A percentile compares a stretch with the other conserved stretches of the same genome.
These are phyloP conservation scores for Oryza punctata DNA, from an alignment of 176 grass and related monocot genomes.

Conservation along the genomic window DNA sequence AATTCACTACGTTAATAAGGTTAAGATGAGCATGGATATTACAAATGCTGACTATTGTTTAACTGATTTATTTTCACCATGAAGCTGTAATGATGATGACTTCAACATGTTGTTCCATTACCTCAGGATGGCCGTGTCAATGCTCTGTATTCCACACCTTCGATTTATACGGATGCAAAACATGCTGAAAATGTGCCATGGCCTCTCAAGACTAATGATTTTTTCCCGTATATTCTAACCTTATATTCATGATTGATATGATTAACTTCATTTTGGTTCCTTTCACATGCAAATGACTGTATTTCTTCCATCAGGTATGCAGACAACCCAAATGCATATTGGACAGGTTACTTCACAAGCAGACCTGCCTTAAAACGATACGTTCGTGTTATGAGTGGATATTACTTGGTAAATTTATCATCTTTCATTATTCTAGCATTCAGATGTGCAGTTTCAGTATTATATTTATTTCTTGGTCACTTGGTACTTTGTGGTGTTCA, in stretches of 20 bases:
- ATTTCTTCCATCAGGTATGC: conserved; percentile 75
- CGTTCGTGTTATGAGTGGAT: conserved; percentile 83
- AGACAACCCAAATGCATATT: conserved; percentile 90
- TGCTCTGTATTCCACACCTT: conserved; percentile 98
- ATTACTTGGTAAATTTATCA: conserved; percentile 68
- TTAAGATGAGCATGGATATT: conserved; percentile 41
- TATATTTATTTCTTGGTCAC: background rate
- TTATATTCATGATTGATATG: background rate
- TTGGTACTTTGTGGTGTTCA: background rate
- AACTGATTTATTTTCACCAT: background rate
- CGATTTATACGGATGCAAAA: conserved; percentile 98
- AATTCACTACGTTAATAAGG: conserved; percentile 98
- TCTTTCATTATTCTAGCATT: conserved; percentile 9
- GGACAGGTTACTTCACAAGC: conserved; percentile 99
- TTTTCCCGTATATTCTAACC: conserved; percentile 84
- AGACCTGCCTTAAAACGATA: conserved; percentile 90
- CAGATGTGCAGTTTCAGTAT: conserved; percentile 7
- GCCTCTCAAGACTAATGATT: conserved; percentile 95
- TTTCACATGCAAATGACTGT: conserved; percentile 33
- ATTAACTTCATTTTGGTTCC: background rate
- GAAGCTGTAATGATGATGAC: conserved; percentile 13
- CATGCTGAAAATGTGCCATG: conserved; percentile 74
- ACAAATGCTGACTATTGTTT: background rate
- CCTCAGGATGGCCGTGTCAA: conserved; percentile 94
- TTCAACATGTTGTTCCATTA: conserved; percentile 35